Conservation (phyloP, 1,284 basidiomycete species). For the Coniferiporia sulphurascens region DNA sequence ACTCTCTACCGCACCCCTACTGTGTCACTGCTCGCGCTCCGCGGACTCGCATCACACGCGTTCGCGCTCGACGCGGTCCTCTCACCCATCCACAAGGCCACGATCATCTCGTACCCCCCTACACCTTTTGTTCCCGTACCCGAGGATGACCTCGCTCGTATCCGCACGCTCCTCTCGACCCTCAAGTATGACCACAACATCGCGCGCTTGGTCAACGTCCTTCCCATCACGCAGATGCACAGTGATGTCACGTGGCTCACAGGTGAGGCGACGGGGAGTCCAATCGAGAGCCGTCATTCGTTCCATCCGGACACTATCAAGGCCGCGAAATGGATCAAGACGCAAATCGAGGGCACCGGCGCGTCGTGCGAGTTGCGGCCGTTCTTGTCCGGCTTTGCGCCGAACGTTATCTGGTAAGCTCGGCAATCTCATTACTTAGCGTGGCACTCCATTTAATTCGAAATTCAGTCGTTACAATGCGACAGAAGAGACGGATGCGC, state of each 20-base stretch:
- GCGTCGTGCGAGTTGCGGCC: conserved; percentile 61
- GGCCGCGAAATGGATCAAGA: conserved; percentile 76
- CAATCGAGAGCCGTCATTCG: conserved; percentile 71
- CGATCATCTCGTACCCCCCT: conserved; percentile 44
- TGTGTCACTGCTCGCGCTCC: conserved; percentile 44
- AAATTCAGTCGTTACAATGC: conserved; percentile 48
- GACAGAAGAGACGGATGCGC: conserved; percentile 47
- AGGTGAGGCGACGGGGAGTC: conserved; percentile 64
- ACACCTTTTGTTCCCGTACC: conserved; percentile 49
- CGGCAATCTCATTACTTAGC: neutral
- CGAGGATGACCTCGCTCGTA: conserved; percentile 40
- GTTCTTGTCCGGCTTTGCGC: conserved; percentile 71
- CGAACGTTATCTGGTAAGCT: conserved; percentile 76
- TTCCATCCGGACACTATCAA: conserved; percentile 64
- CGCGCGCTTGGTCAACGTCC: conserved; percentile 56
- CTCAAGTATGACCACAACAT: conserved; percentile 57
- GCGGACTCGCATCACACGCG: conserved; percentile 25
- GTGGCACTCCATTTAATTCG: neutral
- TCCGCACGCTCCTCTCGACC: conserved; percentile 42
- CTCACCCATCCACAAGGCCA: conserved; percentile 59
- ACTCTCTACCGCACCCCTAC: conserved; percentile 35
- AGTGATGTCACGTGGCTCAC: conserved; percentile 76
- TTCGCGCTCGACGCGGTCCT: conserved; percentile 44
- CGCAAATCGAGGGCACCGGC: conserved; percentile 65
- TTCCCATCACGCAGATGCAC: conserved; percentile 58